Evolutionary conservation across 495 filamentous ascomycete genomes (phyloP), one percentile per base, ranked within the genome.

Genomic region (Aspergillus carlsbadensis): DNA sequence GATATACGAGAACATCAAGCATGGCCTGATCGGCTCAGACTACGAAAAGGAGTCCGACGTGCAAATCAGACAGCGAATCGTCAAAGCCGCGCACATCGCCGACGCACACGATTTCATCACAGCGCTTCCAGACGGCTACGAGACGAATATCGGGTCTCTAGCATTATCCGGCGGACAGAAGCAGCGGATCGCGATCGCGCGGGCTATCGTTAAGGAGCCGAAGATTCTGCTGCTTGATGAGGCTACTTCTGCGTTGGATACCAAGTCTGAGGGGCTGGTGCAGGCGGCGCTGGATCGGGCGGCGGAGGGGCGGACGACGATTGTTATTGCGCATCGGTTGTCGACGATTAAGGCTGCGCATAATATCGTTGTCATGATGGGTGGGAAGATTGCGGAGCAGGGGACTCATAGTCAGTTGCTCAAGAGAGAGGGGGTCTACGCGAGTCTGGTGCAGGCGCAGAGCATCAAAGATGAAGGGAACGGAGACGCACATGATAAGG

Each of bases 181-280:
- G 69, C 94, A 98, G 68, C 89, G 94, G 52, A 95, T 97, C 65
- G 84, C 84, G 1, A 88, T 88, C 67, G 93, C 94, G 5, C 82
- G 94, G 61, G 93, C 92, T 20, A 84, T 98, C 42, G 89, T 98
- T 26, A 90, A 86, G 42, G 87, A 98, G 67, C 94, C 94, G 13
- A 94, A 94, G 75, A 90, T 98, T 62, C 77, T 98, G 0, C 77
- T 98, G 1, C 84, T 98, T 7, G 94, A 98, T 59, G 94, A 98
- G 70, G 94, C 94, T n/a, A 98, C 94, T 0, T 90, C 87, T 15
- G 92, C 92, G 2, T 80, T 98, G 14, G 94, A 98, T 67, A 96
- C 93, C 31, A 93, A 91, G 64, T 92, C 89, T 10, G 94, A 98
- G 71, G 90, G 89, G 22, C 87, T 95, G 3, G 94, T 98, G 0